A percentile compares a stretch with the other conserved stretches of the same genome.
Evolutionary conservation across 352 stramenopile genomes (phyloP).

Genomic region (Elongisporangium prolatum): DNA sequence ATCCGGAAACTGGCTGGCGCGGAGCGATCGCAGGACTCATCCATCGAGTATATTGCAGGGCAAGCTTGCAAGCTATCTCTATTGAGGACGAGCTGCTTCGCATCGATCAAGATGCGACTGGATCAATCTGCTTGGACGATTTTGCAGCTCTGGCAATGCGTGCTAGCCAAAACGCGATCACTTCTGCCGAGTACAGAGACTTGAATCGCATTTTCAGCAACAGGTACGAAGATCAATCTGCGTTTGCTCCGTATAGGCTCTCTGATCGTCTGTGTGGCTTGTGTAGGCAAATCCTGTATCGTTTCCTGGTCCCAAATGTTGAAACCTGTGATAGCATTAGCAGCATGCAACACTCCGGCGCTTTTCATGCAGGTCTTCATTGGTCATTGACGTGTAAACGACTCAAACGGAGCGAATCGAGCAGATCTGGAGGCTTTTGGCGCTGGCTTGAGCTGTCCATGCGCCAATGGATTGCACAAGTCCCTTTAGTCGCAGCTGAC

Average conservation of each 20-base stretch:
- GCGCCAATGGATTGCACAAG: conserved; percentile 21
- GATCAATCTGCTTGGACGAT: conserved; percentile 12
- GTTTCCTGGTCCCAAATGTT: conserved; percentile 20
- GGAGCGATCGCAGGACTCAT: conserved; percentile 34
- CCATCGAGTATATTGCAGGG: conserved; percentile 27
- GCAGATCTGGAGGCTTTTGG: conserved; percentile 24
- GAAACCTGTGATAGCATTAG: conserved; percentile 21
- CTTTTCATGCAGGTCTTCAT: conserved; percentile 21
- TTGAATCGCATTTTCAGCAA: conserved; percentile 17
- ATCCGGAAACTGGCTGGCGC: conserved; percentile 30
- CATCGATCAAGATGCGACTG: conserved; percentile 11
- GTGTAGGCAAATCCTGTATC: conserved; percentile 19
- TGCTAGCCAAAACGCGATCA: conserved; percentile 16
- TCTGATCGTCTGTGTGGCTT: background rate
- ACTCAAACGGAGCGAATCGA: conserved; percentile 11
- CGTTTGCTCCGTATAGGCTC: conserved; percentile 1
- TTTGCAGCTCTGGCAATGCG: conserved; percentile 12
- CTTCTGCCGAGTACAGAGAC: conserved; percentile 15
- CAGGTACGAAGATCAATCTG: conserved; percentile 11
- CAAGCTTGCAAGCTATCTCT: conserved; percentile 11
- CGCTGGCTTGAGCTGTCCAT: conserved; percentile 37
- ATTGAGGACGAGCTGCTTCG: conserved; percentile 21
- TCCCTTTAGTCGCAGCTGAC: background rate
- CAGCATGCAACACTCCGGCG: conserved; percentile 16
- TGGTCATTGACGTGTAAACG: conserved; percentile 22